Base-by-base conservation (phyloP, 306 rosid genomes). In the Cucumis cinereus region DNA sequence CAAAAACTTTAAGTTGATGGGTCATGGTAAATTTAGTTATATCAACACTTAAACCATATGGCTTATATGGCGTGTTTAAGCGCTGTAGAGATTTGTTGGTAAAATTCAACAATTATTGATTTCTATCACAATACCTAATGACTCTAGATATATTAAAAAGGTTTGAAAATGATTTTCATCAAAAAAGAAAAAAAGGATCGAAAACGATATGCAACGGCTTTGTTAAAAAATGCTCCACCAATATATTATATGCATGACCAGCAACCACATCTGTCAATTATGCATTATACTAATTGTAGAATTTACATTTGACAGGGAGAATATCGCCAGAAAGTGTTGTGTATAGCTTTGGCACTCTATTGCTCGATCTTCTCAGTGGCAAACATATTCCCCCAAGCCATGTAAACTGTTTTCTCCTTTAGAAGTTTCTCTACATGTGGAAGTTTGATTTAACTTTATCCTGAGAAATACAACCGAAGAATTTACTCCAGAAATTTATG, bases 341-440 rank as follows among this genome's bases (percentile, higher is more conserved):
- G 63, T 90, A 89, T 85, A 92, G 92, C 87, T 92, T 92, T 72
- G 98, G 98, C 47, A 92, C 98, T 73, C 87, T 92, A 35, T 80
- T 90, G 88, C 98, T 92, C 4, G 98, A 90, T 87, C 96, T 92
- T 75, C 86, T 92, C 77, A 92, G 98, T 77, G 98, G 98, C 81
- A 92, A 92, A 82, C 98, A 92, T 82, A 92, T 92, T 38, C 98
- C 98, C 28, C 98, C 96, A 0, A 90, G 96, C 82, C 98, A 90
- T 84, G 98, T 92, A 89, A 52, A 58, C 61, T 61, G 74, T 75
- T 70, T 53, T 20, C 78, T 45, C 60, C 24, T 47, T 76, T 57
- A 17, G 79, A 36, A 52, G 67, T 82, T 82, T 76, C 52, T 61
- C 81, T 76, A 23, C 67, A 49, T 10, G 58, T 62, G 72, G 68